phyloP scores from a whole-genome alignment of 2,329 filamentous ascomycete genomes.

The Monilinia aucupariae region DNA sequence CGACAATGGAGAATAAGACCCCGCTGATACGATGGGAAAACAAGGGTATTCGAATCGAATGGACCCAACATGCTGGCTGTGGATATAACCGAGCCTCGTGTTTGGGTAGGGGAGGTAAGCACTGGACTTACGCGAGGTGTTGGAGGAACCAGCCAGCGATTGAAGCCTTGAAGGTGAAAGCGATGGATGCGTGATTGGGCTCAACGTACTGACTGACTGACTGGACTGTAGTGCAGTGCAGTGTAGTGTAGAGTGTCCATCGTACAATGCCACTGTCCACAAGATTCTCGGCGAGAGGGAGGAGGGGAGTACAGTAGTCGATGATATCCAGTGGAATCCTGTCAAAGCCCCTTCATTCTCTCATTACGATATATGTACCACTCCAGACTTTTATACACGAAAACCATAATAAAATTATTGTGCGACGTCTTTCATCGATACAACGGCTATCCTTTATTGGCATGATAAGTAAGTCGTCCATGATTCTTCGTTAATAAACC shows the following conservation, averaged over 20 bases:
- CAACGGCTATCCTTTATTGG: background rate
- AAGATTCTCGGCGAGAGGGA: background rate
- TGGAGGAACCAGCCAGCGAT: background rate
- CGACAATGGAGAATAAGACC: constrained; percentile 25
- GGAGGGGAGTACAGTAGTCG: background rate
- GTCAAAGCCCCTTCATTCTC: constrained; percentile 8
- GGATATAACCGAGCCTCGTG: constrained; percentile 20
- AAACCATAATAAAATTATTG: background rate
- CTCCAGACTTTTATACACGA: background rate
- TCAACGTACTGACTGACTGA: background rate
- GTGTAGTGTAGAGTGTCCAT: background rate
- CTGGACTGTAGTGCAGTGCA: too few species aligned
- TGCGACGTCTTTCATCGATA: background rate
- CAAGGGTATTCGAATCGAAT: constrained; percentile 29
- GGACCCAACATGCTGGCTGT: constrained; percentile 25
- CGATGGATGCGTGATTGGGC: background rate
- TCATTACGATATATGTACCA: constrained; percentile 3
- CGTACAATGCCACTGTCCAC: background rate
- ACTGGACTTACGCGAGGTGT: background rate
- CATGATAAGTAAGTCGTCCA: constrained; percentile 1
- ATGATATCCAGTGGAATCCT: background rate
- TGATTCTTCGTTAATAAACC: background rate
- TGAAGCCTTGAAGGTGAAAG: background rate
- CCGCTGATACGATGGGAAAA: constrained; percentile 20
- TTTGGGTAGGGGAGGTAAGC: constrained; percentile 29